Evolutionary conservation across 2,329 filamentous ascomycete genomes (phyloP), one percentile per base, ranked within the genome.

Genomic region (Neofusicoccum cordaticola): DNA sequence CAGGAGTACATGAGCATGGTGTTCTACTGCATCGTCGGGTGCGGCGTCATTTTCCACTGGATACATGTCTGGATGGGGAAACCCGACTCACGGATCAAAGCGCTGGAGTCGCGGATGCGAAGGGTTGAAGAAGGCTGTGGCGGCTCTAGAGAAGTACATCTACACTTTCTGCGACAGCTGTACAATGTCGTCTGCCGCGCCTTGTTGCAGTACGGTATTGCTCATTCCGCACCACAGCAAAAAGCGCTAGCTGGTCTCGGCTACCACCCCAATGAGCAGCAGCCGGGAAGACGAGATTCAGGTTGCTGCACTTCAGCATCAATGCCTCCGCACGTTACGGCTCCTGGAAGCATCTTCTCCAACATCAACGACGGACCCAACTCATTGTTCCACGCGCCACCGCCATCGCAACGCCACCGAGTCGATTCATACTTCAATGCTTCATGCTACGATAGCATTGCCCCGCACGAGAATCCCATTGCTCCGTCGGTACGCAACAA

Each of bases 61-160:
- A 31, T 65, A 19, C 63, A 65, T 17, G 63, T 65, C 22, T 65
- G 63, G 63, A 12, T 65, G 8, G 63, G 63, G 12, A 65, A 53
- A 61, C 63, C 63, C 17, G 63, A 65, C 39, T 44, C 39, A 13
- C 53, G 47, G 11, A 45, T 61, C 15, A 39, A 48, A 12, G 45
- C 57, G 13, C 22, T 65, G n/a, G 56, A 65, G 19, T 37, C 47
- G 4, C 53, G 63, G 9, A 44, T 65, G 56, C 53, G 56, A 17
- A 13, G 35, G 37, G 15, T 65, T 35, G 63, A 65, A 27, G 63
- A 65, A 27, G 63, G 62, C 19, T 3, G 19, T 13, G 41, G 44
- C 15, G 44, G 41, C 5, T 37, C 34, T 5, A 53, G 62, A 35
- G 62, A 64, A 31, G 62, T 63, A 63, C 52, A 53, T 42, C 45